Evolutionary conservation across 305 asterid genomes (phyloP), one percentile per base, ranked within the genome.

Genomic region (Fraxinus nigra): DNA sequence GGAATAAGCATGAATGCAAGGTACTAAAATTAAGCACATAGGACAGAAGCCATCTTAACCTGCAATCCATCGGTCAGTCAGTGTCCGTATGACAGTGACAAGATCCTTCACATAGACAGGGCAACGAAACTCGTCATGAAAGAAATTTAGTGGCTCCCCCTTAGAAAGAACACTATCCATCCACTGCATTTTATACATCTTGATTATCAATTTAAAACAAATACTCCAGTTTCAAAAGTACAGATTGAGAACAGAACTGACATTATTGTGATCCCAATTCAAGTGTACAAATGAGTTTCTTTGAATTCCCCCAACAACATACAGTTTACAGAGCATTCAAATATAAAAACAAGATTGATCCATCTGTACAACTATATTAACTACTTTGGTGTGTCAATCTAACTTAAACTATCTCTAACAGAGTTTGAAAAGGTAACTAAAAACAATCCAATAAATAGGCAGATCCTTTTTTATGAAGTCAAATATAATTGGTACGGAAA

Each of bases 21-120:
- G 30, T 13, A 24, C 75, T 69, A 28, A 69, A 32, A 69, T 69
- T 30, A 69, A 69, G 75, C 63, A 69, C 56, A 59, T 30, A 59
- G 48, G 72, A 38, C 76, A 30, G 24, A 79, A 75, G 61, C 73
- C 75, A 80, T 78, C 92, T 48, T 69, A 82, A 95, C 99, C 99
- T 93, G 99, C 86, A 85, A 93, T 86, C 98, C 98, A 93, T 86
- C 72, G 86, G 82, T 79, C 77, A n/a, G 91, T 81, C 82, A 93
- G 82, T 40, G 82, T 61, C 74, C 85, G 81, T 40, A 92, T 82
- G 87, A 87, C 85, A 40, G 87, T 73, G 79, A 93, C 95, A 78
- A 95, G 91, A 88, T 95, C 99, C 86, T 90, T 93, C 63, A 95
- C 97, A 87, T 91, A 93, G 81, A 95, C 91, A 61, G 99, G 99